Evolutionary conservation across 73 alveolate genomes (phyloP).

Genomic region (Paramecium pentaurelia): DNA sequence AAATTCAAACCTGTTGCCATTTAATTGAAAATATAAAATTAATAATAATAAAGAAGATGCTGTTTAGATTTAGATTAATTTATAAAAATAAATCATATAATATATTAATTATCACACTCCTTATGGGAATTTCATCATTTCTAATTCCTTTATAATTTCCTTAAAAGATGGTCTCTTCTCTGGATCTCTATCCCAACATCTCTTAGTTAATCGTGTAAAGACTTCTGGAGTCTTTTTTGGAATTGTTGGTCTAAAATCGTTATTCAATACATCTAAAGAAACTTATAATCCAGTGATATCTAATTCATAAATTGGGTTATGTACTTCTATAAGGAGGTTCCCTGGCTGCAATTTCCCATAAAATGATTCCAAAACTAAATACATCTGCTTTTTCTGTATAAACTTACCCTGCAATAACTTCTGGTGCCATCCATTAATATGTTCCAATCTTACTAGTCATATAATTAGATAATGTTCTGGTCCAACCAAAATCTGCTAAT

Average conservation of each 20-base stretch:
- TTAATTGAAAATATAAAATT: neutral
- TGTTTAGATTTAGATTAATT: neutral
- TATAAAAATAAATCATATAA: neutral
- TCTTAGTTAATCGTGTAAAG: constrained; percentile 83
- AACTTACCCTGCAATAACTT: constrained; percentile 92
- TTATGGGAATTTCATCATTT: constrained; percentile 60
- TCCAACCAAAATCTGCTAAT: constrained; percentile 99
- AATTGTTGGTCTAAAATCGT: constrained; percentile 91
- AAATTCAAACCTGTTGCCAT: constrained; percentile 31
- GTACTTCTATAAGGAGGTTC: constrained; percentile 95
- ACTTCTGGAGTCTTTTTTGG: constrained; percentile 92
- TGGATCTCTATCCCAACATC: constrained; percentile 97
- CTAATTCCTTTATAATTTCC: constrained; percentile 86
- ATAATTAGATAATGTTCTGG: constrained; percentile 88
- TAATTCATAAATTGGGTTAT: neutral
- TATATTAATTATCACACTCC: constrained; percentile 38
- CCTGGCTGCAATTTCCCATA: constrained; percentile 98
- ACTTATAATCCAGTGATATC: constrained; percentile 94
- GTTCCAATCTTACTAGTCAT: constrained; percentile 98
- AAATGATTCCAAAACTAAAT: constrained; percentile 96
- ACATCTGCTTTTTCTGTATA: constrained; percentile 99
- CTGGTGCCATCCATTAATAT: constrained; percentile 99
- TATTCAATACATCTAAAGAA: constrained; percentile 89
- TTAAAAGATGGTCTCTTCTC: constrained; percentile 92
- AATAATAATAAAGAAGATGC: neutral